Base-by-base conservation (phyloP, 768 basidiomycete genomes). In the Gymnopilus dilepis region DNA sequence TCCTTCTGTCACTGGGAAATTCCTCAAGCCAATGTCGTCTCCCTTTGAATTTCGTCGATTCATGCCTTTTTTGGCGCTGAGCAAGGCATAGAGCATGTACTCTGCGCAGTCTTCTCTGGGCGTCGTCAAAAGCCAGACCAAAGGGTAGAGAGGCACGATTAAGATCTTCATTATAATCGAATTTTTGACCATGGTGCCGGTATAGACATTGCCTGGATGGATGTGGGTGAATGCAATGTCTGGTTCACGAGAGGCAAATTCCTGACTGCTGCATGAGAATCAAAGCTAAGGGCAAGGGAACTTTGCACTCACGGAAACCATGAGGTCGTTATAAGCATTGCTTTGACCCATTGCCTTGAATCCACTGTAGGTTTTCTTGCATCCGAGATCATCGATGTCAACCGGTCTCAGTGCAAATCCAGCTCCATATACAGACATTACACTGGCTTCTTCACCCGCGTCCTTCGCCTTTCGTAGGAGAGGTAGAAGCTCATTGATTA, bases 151-250 rank as follows among this genome's bases (percentile, higher is more conserved):
- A 5, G 71, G 59, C 4, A 69, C 59, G 12, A 65, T 56, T 30
- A 70, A 47, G 9, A 70, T 56, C 8, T 63, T 66, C 15, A 64
- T 58, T 8, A 69, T 56, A 15, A 61, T 59, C 9, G 38, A 57
- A 19, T 56, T 51, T 51, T 60, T 68, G 42, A 61, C 64, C 28
- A 66, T 60, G 17, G 65, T 66, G 12, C 60, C 67, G 8, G 78
- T 79, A 40, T 73, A 69, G 12, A 82, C 79, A 37, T 66, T 52
- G 1, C 83, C 83, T 0, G 83, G 83, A 57, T 69, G 71, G 22
- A 74, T 74, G 63, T 84, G 83, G 0, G 77, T 73, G 68, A 84
- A 84, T 4, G 76, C 71, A 30, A 84, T 69, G 19, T 69, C 74
- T 6, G 80, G 81, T 33, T 83, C 70, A 2, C 72, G 73, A 11